Evolutionary conservation across 495 filamentous ascomycete genomes (phyloP), one percentile per base, ranked within the genome.

Genomic region (Daldinia vernicosa): DNA sequence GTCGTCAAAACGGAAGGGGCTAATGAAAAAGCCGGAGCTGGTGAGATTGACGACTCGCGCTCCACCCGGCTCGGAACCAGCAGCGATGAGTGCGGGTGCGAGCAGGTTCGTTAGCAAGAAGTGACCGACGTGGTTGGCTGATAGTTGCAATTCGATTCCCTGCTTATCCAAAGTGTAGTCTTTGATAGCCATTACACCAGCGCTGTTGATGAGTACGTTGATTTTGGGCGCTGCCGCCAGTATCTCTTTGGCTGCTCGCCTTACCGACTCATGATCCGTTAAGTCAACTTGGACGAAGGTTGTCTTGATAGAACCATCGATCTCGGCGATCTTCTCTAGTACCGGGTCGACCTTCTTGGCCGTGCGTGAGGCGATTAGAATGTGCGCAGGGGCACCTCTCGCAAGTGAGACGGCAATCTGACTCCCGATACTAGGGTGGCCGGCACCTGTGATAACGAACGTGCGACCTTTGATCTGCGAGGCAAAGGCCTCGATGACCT

Each of bases 201-300:
- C 88, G 70, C 88, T 91, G 75, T 91, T 88, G 72, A 90, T 84
- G 1, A 80, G 63, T 0, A 78, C 74, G 35, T 79, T 72, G 15
- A 80, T 74, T n/a, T 68, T 65, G 30, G 84, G 75, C 1, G 83
- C 82, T 14, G 61, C 43, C 60, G 72, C 37, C 4, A 82, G 70
- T 27, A 87, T 71, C 9, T 74, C 63, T 2, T 74, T 70, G 22
- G 80, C 83, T 12, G 76, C 78, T 19, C 71, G 64, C 6, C 81
- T 80, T 0, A 87, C 78, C 6, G 79, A 77, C 53, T 77, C 66
- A 32, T 80, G 80, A 55, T 65, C 75, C 1, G 80, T 80, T 15
- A 84, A 76, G 63, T 84, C 80, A 11, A 84, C 62, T 8, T 75
- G 67, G 66, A 84, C 63, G 27, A 74, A 65, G 7, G 69, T 58